phyloP scores from a whole-genome alignment of 495 filamentous ascomycete species.

The Neohortaea acidophila region DNA sequence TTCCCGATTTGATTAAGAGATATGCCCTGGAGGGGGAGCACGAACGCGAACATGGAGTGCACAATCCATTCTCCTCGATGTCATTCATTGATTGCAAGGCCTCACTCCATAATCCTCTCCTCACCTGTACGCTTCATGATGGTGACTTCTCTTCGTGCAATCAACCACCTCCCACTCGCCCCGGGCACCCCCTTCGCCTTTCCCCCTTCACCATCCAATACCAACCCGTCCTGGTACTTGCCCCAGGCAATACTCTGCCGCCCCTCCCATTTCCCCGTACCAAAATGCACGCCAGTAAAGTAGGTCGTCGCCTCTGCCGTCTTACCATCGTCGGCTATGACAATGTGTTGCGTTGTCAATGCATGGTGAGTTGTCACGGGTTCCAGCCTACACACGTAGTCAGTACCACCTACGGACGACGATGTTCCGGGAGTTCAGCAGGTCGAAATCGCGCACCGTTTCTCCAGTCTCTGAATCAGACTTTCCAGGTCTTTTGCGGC shows the following conservation, averaged over 20 bases:
- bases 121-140: conserved; percentile 20
- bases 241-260: conserved; percentile 20
- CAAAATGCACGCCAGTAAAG: conserved; percentile 23
- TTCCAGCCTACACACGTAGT: conserved; percentile 12
- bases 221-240: conserved; percentile 19
- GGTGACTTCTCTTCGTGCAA: conserved; percentile 16
- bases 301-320: conserved; percentile 18
- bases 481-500: conserved; percentile 19
- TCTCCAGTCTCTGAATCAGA: conserved; percentile 15
- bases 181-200: conserved; percentile 13
- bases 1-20: too few relatives aligned
- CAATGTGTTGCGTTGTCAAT: conserved; percentile 22
- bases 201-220: conserved; percentile 9
- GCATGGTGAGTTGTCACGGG: conserved; percentile 20
- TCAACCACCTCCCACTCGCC: conserved; percentile 20
- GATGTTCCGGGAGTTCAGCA: neutral
- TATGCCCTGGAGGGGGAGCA: too few relatives aligned
- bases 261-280: conserved; percentile 20
- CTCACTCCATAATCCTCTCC: conserved; percentile 20
- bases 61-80: too few relatives aligned
- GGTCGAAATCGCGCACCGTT: conserved; percentile 5
- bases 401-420: neutral
- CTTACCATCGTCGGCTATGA: conserved; percentile 11
- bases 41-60: too few relatives aligned
- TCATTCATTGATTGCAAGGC: neutral